Base-by-base conservation (phyloP, 1,284 basidiomycete species). In the Meripilus lineatus region DNA sequence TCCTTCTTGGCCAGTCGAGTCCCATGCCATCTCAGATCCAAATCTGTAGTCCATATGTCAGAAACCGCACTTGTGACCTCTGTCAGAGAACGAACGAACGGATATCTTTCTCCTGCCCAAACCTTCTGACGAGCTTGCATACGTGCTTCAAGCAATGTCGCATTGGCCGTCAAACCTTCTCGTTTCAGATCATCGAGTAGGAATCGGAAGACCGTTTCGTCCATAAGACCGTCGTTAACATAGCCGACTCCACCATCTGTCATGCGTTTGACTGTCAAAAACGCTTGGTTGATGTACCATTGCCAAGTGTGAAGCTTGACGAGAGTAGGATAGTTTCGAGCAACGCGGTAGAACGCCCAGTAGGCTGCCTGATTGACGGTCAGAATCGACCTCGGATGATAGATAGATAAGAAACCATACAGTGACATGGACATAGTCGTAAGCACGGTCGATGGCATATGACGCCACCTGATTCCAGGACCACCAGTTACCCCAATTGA, bases 1-100 rank as follows among this genome's bases (percentile, higher is more conserved):
- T 18, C 74, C 74, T 55, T 78, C 75, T 49, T 79, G 76, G 7
- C 77, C 77, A 10, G 77, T 79, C 13, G 75, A 78, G 54, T 80
- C 77, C 76, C 76, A 79, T 7, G 75, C 76, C 75, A 78, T 77
- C 56, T 80, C 76, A 2, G 74, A 76, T 5, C 75, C 75, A 51
- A 77, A 79, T 21, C 75, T 79, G 45, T 18, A 22, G 15, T 28
- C 17, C 24, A 18, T 10, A 15, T n/a, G 26, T 33, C 21, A 18
- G 28, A 21, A 18, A 17, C 3, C 14, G n/a, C 10, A 45, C n/a
- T 17, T 20, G 15, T 40, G 7, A 17, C 15, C 33, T n/a, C 26
- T 20, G n/a, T 15, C 39, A 45, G 15, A 18, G 4, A 38, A 33
- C 42, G 26, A 15, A 30, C 75, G 55, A 48, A 79, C 74, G 77